Percentiles rank a stretch among this genome's conserved stretches.
Evolutionary conservation across 2,329 filamentous ascomycete species (phyloP).

Genomic region (Diaporthe sp.): DNA sequence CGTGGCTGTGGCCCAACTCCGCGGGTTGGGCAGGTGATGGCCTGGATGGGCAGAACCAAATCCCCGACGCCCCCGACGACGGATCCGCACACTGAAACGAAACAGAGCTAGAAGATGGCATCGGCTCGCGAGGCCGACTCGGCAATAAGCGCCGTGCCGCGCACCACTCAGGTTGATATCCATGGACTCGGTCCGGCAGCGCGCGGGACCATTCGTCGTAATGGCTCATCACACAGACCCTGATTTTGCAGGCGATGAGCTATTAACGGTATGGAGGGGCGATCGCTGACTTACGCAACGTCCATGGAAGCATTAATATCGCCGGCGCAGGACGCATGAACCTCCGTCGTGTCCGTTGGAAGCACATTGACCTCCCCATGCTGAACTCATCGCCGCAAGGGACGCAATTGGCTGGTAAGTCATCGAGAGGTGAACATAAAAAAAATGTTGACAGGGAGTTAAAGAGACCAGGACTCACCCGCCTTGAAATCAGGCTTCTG

Average conservation of each 20-base stretch:
- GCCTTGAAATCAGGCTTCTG: not conserved
- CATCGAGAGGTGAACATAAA: not conserved
- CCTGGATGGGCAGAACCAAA: not conserved
- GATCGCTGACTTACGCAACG: not conserved
- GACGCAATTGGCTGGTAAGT: not conserved
- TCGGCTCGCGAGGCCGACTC: constrained; percentile 16
- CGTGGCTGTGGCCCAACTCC: constrained; percentile 19
- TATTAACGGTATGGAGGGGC: not conserved
- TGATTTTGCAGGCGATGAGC: not conserved
- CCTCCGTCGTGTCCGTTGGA: too few species aligned
- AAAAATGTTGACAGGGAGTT: not conserved
- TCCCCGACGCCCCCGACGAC: not conserved
- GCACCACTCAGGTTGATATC: not conserved
- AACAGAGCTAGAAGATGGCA: not conserved
- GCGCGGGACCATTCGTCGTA: not conserved
- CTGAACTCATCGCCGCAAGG: not conserved
- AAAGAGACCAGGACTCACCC: not conserved
- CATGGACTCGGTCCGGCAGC: not conserved
- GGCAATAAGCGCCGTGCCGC: constrained; percentile 4
- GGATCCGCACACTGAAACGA: constrained; percentile 7
- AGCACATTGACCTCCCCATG: not conserved
- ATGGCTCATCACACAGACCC: not conserved
- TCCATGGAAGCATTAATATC: not conserved
- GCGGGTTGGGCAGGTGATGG: not conserved
- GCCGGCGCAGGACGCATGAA: not conserved